phyloP scores from a whole-genome alignment of 139 green algal species.

The Eudorina sp. region DNA sequence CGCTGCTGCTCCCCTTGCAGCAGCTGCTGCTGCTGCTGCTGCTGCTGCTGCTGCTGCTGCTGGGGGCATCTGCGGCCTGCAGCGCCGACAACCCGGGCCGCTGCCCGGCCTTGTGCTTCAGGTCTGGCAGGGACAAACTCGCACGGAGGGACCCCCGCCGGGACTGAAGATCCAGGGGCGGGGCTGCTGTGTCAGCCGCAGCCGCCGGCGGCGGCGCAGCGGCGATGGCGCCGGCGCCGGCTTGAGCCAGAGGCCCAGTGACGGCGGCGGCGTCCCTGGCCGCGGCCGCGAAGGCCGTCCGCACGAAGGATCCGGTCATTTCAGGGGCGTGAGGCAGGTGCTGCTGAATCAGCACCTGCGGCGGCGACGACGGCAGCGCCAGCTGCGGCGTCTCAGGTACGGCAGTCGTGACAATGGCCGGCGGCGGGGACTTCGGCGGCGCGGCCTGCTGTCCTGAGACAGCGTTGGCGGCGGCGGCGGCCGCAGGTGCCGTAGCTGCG shows the following conservation, averaged over 20 bases:
- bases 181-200: too few species aligned
- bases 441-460: neutral
- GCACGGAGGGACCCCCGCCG: neutral
- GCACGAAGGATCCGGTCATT: neutral
- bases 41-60: too few species aligned
- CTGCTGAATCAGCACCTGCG: neutral
- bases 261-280: constrained; percentile 4
- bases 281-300: neutral
- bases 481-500: neutral
- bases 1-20: neutral
- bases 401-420: neutral
- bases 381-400: neutral
- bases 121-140: constrained; percentile 7
- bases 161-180: neutral
- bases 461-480: neutral
- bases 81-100: too few species aligned
- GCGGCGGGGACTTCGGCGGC: neutral
- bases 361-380: neutral
- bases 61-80: too few species aligned
- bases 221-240: neutral
- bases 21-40: neutral
- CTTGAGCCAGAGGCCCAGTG: neutral
- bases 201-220: neutral
- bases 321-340: neutral
- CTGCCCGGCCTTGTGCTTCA: constrained; percentile 13